Percentiles rank a stretch among this genome's conserved stretches.
These are phyloP conservation scores for Claviceps capensis DNA, from an alignment of 2,329 filamentous ascomycete species.

Conservation along the genomic window DNA sequence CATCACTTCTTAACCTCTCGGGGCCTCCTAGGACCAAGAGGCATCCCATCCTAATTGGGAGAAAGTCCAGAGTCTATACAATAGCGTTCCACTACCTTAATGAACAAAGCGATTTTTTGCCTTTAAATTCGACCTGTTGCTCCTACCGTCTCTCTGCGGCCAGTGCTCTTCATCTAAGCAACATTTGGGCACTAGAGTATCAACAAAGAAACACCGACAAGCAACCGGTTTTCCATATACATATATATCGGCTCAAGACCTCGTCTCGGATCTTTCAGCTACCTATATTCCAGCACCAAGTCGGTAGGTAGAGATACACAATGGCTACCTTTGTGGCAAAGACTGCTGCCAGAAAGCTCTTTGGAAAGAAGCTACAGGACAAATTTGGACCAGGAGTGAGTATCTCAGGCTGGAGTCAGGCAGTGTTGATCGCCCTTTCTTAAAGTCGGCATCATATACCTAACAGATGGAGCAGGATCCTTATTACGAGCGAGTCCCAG, in stretches of 20 bases:
- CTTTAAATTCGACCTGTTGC: background rate
- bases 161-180: background rate
- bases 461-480: slow-evolving; percentile 51
- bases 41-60: background rate
- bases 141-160: background rate
- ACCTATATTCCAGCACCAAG: background rate
- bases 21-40: background rate
- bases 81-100: too few relatives aligned
- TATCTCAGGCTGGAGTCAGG: background rate
- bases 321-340: slow-evolving; percentile 44
- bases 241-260: background rate
- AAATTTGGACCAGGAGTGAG: slow-evolving; percentile 43
- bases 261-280: background rate
- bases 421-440: too few relatives aligned
- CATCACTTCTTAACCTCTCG: background rate
- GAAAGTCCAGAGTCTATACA: background rate
- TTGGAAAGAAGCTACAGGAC: slow-evolving; percentile 42
- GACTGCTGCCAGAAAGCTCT: slow-evolving; percentile 40
- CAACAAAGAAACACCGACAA: background rate
- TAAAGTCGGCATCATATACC: slow-evolving; percentile 4
- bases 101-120: background rate
- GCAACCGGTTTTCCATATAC: background rate
- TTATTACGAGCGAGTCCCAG: slow-evolving; percentile 72
- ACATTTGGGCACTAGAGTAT: background rate
- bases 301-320: background rate